Percentiles rank a stretch among this genome's conserved stretches.
Conservation (phyloP, 2,329 filamentous ascomycete genomes). For the Reticulascus tulasneorum region DNA sequence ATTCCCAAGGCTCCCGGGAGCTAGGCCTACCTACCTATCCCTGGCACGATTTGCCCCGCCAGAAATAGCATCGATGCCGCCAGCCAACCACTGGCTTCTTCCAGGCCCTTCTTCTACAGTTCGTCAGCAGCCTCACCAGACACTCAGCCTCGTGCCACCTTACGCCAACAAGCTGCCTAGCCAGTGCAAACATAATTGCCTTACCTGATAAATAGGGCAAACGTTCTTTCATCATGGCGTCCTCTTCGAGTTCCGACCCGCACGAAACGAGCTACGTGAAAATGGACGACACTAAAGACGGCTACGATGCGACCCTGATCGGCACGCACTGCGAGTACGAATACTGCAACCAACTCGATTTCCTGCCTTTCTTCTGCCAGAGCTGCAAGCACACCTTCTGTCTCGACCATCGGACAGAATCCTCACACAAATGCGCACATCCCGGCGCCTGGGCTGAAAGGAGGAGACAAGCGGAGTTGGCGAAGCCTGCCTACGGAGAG, state of each 20-base stretch:
- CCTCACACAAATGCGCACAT: slow-evolving; percentile 65
- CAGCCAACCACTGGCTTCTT: slow-evolving; percentile 10
- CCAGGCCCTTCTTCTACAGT: slow-evolving; percentile 11
- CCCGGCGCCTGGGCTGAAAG: slow-evolving; percentile 60
- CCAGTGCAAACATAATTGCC: background rate
- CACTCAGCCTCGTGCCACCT: slow-evolving; percentile 4
- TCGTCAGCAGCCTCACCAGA: slow-evolving; percentile 10
- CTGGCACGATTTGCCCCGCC: no score
- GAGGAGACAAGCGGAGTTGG: slow-evolving; percentile 49
- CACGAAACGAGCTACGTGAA: slow-evolving; percentile 59
- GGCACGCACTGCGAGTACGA: slow-evolving; percentile 87
- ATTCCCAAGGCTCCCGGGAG: no score
- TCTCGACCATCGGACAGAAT: slow-evolving; percentile 87
- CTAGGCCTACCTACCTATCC: no score
- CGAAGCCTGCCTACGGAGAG: slow-evolving; percentile 50
- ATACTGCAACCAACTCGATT: slow-evolving; percentile 93
- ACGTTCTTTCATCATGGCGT: slow-evolving; percentile 41
- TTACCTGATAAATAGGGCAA: slow-evolving; percentile 5
- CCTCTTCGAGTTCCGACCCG: slow-evolving; percentile 41
- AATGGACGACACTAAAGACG: slow-evolving; percentile 56
- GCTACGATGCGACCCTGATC: slow-evolving; percentile 73
- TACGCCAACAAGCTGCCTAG: background rate
- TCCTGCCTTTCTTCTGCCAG: slow-evolving; percentile 91
- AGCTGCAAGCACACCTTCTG: slow-evolving; percentile 84
- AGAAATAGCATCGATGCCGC: no score